Evolutionary conservation across 2,329 filamentous ascomycete species (phyloP).

Genomic region (Epichloe glyceriae): DNA sequence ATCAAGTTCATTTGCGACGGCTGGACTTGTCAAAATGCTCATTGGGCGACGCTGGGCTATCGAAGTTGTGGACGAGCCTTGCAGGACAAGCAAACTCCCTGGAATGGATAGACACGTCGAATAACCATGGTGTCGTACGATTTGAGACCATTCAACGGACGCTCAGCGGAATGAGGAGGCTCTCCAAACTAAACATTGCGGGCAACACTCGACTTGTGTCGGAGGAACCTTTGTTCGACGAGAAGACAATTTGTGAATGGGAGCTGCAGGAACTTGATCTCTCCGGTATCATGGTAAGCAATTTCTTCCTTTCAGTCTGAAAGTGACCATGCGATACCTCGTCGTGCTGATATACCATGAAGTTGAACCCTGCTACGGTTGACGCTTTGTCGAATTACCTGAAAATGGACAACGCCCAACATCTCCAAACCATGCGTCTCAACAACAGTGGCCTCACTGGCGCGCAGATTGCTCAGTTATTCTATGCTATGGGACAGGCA

Average conservation of each 20-base stretch:
- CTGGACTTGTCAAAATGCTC: conserved; percentile 39
- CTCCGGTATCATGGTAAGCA: conserved; percentile 36
- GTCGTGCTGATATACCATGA: conserved; percentile 1
- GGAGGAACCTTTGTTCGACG: conserved; percentile 32
- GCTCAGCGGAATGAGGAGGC: conserved; percentile 28
- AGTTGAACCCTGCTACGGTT: conserved; percentile 38
- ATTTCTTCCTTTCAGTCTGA: background rate
- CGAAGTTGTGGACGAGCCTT: conserved; percentile 34
- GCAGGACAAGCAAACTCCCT: conserved; percentile 31
- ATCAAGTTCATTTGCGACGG: conserved; percentile 28
- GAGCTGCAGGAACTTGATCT: conserved; percentile 41
- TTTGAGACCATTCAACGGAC: conserved; percentile 32
- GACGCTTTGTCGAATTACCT: conserved; percentile 34
- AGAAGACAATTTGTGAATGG: conserved; percentile 29
- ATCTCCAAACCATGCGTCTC: conserved; percentile 32
- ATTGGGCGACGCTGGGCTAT: conserved; percentile 35
- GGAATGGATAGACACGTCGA: conserved; percentile 37
- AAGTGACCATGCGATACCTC: conserved; percentile 2
- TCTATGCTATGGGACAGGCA: conserved; percentile 35
- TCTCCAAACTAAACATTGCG: conserved; percentile 36
- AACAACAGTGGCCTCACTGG: conserved; percentile 41
- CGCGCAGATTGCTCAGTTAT: conserved; percentile 34
- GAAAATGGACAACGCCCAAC: conserved; percentile 23
- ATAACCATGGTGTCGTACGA: conserved; percentile 38
- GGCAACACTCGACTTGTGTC: conserved; percentile 35